Base-by-base conservation (phyloP, 1,284 basidiomycete genomes). In the Laetiporus sulphureus region DNA sequence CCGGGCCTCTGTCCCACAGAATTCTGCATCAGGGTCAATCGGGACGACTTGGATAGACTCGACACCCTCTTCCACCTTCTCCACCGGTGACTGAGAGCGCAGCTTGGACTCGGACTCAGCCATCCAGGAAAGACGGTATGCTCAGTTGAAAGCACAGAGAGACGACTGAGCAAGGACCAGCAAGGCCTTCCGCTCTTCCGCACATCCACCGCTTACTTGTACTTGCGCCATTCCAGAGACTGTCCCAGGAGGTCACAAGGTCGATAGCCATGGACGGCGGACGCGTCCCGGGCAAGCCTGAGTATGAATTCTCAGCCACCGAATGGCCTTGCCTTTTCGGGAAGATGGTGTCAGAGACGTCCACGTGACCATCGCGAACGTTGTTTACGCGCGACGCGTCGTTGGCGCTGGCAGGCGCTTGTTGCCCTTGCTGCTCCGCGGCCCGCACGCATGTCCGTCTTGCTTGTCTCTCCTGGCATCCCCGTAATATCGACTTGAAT, bases 1-100 rank as follows among this genome's bases (percentile, higher is more conserved):
- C 46, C 70, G 55, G 47, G 47, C 65, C 42, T 69, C 62, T 44
- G 52, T 48, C 18, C 71, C 66, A 23, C 69, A 71, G 49, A 71
- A 72, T 50, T 68, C 63, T 8, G 56, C 60, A 35, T 67, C 58
- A 16, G 32, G 18, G 32, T n/a, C n/a, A n/a, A n/a, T n/a, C n/a
- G n/a, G n/a, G n/a, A n/a, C n/a, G n/a, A 51, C 45, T 36, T 48
- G 43, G 0, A 46, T 27, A 11, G 38, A 34, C 19, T 42, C 38
- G 22, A 40, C 19, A 20, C 40, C 32, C 23, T 15, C 33, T 24
- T 31, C 25, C 32, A 37, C 15, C 18, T 22, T 21, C 25, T 27
- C 8, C 25, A 27, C 13, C 25, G 25, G 13, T 27, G 25, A 27
- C 25, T 27, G 4, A 4, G 15, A 19, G 15, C n/a, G 31, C 32